Evolutionary conservation across 352 stramenopile species (phyloP), one percentile per base, ranked within the genome.

Genomic region (Blastocystis hominis): DNA sequence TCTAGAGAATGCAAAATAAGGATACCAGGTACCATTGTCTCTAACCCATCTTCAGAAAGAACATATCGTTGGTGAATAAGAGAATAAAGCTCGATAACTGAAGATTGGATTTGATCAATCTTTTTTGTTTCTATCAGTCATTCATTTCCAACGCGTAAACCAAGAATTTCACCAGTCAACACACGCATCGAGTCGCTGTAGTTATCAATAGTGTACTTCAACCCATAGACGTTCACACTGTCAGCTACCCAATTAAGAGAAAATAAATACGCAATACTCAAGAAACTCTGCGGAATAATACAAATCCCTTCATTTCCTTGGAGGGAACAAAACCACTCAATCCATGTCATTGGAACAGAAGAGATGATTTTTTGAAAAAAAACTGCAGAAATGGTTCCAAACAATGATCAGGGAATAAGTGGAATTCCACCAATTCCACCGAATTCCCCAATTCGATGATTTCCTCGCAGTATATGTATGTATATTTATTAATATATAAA

Each of bases 291-390:
- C 13, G 70, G 70, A 24, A 80, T 24, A 3, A 61, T 61, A 47
- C 70, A 80, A 20, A 80, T 64, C 3, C 70, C 70, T 42, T 80
- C 70, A 64, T 80, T 80, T 40, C 70, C 70, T 62, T 50, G 70
- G 42, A 80, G 70, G 3, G 70, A 80, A n/a, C 70, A 80, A 24
- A 80, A 80, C 70, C 70, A 80, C 36, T 61, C 36, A n/a, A 80
- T 80, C 70, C 70, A 80, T 66, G 70, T 61, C 70, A 80, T 80
- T 20, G 55, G n/a, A 56, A n/a, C 0, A 66, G 13, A n/a, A n/a
- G 24, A 66, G 47, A 17, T 55, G 47, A 55, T 17, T 55, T 55
- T 55, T 55, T 55, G 47, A 30, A 30, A 30, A 30, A 30, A 0
- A 30, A 30, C 24, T 30, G 24, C 24, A 30, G 24, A 30, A 30